These are phyloP conservation scores for Aciculoconidium aculeatum DNA, from an alignment of 805 yeast genomes.

Conservation along the genomic window DNA sequence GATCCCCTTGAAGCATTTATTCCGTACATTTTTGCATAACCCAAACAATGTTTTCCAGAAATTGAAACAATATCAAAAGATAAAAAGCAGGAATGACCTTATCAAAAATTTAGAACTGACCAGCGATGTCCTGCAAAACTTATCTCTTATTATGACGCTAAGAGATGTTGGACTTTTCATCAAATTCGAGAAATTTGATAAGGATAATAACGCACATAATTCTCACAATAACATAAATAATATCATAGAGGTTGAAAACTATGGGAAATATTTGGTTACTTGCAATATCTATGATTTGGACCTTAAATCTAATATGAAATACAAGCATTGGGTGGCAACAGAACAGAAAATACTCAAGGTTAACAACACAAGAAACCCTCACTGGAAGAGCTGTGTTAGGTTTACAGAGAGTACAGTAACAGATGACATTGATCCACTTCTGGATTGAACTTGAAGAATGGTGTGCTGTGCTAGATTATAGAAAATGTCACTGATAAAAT, in stretches of 20 bases:
- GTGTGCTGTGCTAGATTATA: too few relatives aligned
- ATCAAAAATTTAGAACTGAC: constrained; percentile 24
- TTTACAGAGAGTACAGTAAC: constrained; percentile 1
- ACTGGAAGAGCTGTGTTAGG: constrained; percentile 26
- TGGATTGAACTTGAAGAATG: too few relatives aligned
- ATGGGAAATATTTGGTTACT: constrained; percentile 24
- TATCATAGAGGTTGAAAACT: constrained; percentile 18
- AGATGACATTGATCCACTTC: constrained; percentile 5
- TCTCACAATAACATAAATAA: constrained; percentile 25
- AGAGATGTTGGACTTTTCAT: constrained; percentile 54
- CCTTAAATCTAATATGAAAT: constrained; percentile 39
- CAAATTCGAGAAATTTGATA: constrained; percentile 29
- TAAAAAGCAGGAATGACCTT: constrained; percentile 26
- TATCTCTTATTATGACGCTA: constrained; percentile 45
- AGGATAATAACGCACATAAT: constrained; percentile 21
- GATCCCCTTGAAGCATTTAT: constrained; percentile 31
- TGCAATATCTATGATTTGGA: constrained; percentile 45
- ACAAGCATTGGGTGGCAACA: constrained; percentile 39
- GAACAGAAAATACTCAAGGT: constrained; percentile 33
- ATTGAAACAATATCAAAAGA: constrained; percentile 28
- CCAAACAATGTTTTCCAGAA: constrained; percentile 29
- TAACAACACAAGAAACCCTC: constrained; percentile 24
- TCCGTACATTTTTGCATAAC: constrained; percentile 24
- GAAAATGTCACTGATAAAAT: too few relatives aligned
- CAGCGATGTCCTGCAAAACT: constrained; percentile 35